Evolutionary conservation across 2,329 filamentous ascomycete genomes (phyloP).

Genomic region (Ophiostoma tasmaniense): DNA sequence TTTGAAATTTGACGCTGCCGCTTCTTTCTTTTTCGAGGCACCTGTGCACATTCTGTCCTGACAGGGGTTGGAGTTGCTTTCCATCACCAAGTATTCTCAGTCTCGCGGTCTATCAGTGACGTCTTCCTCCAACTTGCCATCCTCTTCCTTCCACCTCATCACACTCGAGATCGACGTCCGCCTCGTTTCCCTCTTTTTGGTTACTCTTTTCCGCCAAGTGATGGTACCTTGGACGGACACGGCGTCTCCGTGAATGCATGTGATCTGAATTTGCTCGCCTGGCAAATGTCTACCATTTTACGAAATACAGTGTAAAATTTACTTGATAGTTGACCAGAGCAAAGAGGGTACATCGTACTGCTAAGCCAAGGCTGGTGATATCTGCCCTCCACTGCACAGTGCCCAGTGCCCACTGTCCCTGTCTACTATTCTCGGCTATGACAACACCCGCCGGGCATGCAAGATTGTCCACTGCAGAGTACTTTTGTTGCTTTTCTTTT

Average conservation of each 20-base stretch:
- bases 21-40: not conserved
- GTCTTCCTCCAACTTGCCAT: not conserved
- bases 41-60: not conserved
- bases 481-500: not conserved
- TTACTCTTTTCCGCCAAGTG: too few species aligned
- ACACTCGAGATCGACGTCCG: not conserved
- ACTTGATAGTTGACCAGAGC: not conserved
- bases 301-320: too few species aligned
- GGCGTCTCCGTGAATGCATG: not conserved
- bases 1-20: not conserved
- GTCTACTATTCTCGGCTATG: not conserved
- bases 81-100: not conserved
- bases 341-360: not conserved
- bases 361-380: not conserved
- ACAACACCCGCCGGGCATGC: not conserved
- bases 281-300: too few species aligned
- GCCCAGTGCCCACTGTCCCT: not conserved
- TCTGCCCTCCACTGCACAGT: too few species aligned
- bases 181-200: not conserved
- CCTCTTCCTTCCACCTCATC: not conserved
- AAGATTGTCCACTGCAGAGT: not conserved
- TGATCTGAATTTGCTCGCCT: not conserved
- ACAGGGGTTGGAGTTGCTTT: not conserved
- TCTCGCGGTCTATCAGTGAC: not conserved
- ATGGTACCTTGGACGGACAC: too few species aligned